phyloP scores from a whole-genome alignment of 306 rosid species.

The Citrullus amarus region DNA sequence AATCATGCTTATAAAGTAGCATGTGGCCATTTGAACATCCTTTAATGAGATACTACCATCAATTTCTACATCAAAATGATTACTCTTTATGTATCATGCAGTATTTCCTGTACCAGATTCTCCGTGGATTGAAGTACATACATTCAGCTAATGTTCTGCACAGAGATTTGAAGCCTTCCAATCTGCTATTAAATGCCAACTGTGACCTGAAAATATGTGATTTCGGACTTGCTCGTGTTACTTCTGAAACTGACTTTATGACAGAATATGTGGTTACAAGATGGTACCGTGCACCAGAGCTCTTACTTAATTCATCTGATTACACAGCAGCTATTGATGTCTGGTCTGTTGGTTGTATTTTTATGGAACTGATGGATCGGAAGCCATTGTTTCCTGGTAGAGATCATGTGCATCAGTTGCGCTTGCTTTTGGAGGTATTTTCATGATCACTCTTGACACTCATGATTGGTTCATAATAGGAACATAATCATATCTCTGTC shows the following conservation, averaged over 20 bases:
- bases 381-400: slow-evolving; percentile 93
- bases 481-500: not conserved
- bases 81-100: slow-evolving; percentile 19
- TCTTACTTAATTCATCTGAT: slow-evolving; percentile 79
- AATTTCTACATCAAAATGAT: not conserved
- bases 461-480: not conserved
- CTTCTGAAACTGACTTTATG: slow-evolving; percentile 96
- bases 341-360: slow-evolving; percentile 96
- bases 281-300: slow-evolving; percentile 99
- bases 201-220: slow-evolving; percentile 95
- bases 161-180: slow-evolving; percentile 93
- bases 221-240: slow-evolving; percentile 93
- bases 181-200: slow-evolving; percentile 85
- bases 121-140: slow-evolving; percentile 92
- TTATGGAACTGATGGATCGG: slow-evolving; percentile 96
- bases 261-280: slow-evolving; percentile 92
- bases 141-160: slow-evolving; percentile 96
- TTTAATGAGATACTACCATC: not conserved
- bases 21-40: not conserved
- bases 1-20: not conserved
- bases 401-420: slow-evolving; percentile 92
- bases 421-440: slow-evolving; percentile 90
- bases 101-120: slow-evolving; percentile 94
- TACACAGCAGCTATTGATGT: slow-evolving; percentile 98
- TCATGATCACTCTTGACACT: not conserved